phyloP scores from a whole-genome alignment of 1,284 basidiomycete species.

The Stereum hirsutum region DNA sequence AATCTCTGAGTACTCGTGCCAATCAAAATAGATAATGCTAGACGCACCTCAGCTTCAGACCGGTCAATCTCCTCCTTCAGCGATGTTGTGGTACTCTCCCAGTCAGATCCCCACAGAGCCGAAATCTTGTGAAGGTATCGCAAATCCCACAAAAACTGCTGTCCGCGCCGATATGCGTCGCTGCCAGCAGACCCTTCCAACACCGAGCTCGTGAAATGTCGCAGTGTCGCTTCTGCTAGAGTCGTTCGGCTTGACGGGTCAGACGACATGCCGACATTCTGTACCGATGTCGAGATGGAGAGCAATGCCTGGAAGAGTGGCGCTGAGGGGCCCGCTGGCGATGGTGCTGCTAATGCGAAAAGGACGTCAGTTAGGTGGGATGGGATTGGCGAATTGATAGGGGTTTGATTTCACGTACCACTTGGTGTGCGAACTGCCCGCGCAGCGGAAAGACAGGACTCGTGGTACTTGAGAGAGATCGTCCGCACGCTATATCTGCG shows the following conservation, averaged over 20 bases:
- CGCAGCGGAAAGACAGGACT: not conserved
- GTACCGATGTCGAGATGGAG: slow-evolving; percentile 42
- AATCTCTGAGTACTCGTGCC: no score
- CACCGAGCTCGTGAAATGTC: slow-evolving; percentile 29
- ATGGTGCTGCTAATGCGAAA: not conserved
- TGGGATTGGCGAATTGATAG: not conserved
- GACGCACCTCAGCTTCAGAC: slow-evolving; percentile 19
- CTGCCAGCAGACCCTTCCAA: slow-evolving; percentile 20
- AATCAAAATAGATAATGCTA: no score
- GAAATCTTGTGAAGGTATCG: slow-evolving; percentile 38
- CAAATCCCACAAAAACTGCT: slow-evolving; percentile 31
- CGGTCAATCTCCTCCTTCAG: slow-evolving; percentile 22
- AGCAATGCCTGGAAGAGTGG: slow-evolving; percentile 34
- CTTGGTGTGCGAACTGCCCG: not conserved
- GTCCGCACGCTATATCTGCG: slow-evolving; percentile 28
- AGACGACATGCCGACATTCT: slow-evolving; percentile 38
- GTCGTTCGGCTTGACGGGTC: slow-evolving; percentile 23
- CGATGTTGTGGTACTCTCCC: slow-evolving; percentile 18
- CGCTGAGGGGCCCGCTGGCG: not conserved
- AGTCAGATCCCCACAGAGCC: slow-evolving; percentile 26
- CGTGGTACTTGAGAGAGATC: slow-evolving; percentile 17
- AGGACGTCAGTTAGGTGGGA: not conserved
- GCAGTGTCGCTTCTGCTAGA: slow-evolving; percentile 30
- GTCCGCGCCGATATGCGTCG: slow-evolving; percentile 15
- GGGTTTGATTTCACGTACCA: not conserved